A percentile compares a stretch with the other conserved stretches of the same genome.
Evolutionary conservation across 2,329 filamentous ascomycete species (phyloP).

Genomic region (Penicillium italicum): DNA sequence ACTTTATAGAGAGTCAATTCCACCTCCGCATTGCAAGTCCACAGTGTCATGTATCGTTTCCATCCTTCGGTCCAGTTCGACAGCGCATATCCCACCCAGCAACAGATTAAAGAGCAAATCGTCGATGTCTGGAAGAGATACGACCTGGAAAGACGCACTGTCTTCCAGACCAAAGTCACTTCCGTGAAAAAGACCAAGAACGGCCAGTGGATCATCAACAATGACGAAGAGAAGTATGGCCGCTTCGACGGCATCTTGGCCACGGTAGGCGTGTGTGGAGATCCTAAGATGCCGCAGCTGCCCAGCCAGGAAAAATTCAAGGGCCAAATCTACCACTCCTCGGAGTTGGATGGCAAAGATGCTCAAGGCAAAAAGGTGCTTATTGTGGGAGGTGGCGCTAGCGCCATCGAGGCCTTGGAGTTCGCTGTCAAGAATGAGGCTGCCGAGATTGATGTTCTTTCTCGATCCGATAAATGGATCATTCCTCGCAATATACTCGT

Average conservation of each 20-base stretch:
- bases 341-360: slow-evolving; percentile 66
- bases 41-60: slow-evolving; percentile 84
- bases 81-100: slow-evolving; percentile 70
- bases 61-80: slow-evolving; percentile 74
- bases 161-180: slow-evolving; percentile 66
- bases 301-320: slow-evolving; percentile 68
- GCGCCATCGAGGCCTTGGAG: slow-evolving; percentile 77
- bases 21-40: slow-evolving; percentile 77
- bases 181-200: slow-evolving; percentile 65
- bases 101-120: slow-evolving; percentile 72
- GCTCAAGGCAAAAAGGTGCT: slow-evolving; percentile 71
- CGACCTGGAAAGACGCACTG: slow-evolving; percentile 65
- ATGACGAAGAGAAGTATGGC: slow-evolving; percentile 65
- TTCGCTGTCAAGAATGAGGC: slow-evolving; percentile 68
- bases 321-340: slow-evolving; percentile 71
- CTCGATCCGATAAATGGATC: slow-evolving; percentile 81
- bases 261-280: slow-evolving; percentile 76
- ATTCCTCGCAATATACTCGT: slow-evolving; percentile 76
- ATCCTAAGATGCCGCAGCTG: slow-evolving; percentile 68
- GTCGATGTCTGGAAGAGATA: slow-evolving; percentile 71
- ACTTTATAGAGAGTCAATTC: slow-evolving; percentile 66
- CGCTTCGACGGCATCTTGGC: slow-evolving; percentile 75
- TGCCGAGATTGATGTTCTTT: slow-evolving; percentile 66
- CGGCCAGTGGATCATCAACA: slow-evolving; percentile 75
- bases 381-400: slow-evolving; percentile 75